phyloP scores from a whole-genome alignment of 2,329 filamentous ascomycete genomes.

The Aspergillus pseudoviridinutans region DNA sequence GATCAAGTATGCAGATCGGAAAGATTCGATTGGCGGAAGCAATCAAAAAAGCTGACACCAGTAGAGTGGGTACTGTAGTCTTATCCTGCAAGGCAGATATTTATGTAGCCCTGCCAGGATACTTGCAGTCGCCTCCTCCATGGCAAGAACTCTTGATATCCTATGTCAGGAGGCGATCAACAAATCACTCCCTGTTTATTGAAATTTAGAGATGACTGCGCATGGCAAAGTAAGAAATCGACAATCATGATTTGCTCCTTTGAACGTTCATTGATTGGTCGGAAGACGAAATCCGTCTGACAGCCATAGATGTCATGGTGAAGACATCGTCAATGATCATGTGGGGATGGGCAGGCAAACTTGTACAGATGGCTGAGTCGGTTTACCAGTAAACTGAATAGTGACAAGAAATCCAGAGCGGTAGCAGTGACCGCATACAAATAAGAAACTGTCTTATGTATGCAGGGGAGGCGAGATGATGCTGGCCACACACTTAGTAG shows the following conservation, averaged over 20 bases:
- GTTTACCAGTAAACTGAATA: too few species aligned
- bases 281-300: background rate
- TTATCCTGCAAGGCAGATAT: background rate
- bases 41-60: background rate
- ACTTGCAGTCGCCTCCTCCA: background rate
- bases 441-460: background rate
- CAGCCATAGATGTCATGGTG: background rate
- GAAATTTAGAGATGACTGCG: background rate
- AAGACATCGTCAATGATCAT: background rate
- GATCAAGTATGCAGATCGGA: background rate
- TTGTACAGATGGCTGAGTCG: too few species aligned
- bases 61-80: background rate
- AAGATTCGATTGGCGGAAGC: background rate
- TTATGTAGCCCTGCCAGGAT: background rate
- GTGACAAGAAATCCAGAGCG: background rate
- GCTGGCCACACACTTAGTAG: too few species aligned
- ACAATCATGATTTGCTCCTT: background rate
- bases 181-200: background rate
- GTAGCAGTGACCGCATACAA: background rate
- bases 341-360: background rate
- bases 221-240: background rate
- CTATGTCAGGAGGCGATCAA: background rate
- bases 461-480: too few species aligned
- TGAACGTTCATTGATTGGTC: background rate
- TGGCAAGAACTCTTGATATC: background rate